Evolutionary conservation across 1,284 basidiomycete species (phyloP).

Genomic region (Polyporus tsugae): DNA sequence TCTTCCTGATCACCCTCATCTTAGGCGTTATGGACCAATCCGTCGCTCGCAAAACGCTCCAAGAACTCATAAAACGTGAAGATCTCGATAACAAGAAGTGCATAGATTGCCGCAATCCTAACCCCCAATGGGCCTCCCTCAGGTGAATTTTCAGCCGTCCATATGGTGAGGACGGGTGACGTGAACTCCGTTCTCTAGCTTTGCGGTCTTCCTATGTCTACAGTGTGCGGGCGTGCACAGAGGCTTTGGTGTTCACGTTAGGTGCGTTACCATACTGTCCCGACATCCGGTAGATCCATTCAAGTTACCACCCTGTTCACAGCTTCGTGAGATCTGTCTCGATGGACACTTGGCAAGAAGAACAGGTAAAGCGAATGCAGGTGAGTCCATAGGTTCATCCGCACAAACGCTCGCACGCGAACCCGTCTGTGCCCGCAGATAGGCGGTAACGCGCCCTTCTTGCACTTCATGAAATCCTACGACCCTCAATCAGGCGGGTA

Average conservation of each 20-base stretch:
- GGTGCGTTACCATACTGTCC: conserved; percentile 47
- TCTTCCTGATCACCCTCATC: conserved; percentile 7
- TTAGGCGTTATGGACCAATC: conserved; percentile 67
- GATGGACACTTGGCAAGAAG: conserved; percentile 96
- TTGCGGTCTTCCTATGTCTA: conserved; percentile 90
- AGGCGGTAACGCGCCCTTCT: conserved; percentile 87
- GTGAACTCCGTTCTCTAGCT: conserved; percentile 51
- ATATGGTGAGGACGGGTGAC: conserved; percentile 31
- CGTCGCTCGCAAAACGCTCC: conserved; percentile 72
- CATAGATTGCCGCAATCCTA: conserved; percentile 84
- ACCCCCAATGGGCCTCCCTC: conserved; percentile 92
- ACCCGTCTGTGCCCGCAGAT: conserved; percentile 53
- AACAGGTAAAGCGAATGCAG: conserved; percentile 92
- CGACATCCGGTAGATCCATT: conserved; percentile 9
- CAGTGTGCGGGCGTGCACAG: conserved; percentile 92
- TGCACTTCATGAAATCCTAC: conserved; percentile 81
- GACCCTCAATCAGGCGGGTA: conserved; percentile 80
- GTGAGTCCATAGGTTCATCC: conserved; percentile 49
- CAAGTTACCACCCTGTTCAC: conserved; percentile 25
- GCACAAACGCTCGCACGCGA: conserved; percentile 15
- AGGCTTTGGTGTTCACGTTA: conserved; percentile 89
- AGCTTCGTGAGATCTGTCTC: conserved; percentile 93
- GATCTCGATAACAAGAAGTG: conserved; percentile 81
- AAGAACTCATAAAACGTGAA: conserved; percentile 77
- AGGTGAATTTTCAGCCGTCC: conserved; percentile 50